Percentiles rank a stretch among this genome's conserved stretches.
Evolutionary conservation across 208 protist species (phyloP).

Genomic region (Trypanosoma brucei): DNA sequence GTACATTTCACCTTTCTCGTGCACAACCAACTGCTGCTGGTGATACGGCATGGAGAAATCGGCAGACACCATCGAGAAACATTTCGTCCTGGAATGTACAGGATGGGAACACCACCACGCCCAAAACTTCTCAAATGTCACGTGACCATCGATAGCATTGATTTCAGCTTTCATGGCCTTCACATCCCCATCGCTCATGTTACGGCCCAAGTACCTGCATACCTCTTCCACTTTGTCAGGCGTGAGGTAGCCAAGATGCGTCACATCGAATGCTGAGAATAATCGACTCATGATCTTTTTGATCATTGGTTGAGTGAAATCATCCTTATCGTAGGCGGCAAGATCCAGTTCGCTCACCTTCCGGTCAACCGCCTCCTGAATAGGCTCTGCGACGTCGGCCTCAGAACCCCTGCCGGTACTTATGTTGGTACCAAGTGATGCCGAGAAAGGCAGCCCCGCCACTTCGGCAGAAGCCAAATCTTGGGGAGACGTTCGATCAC

Average conservation of each 20-base stretch:
- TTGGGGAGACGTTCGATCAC: background rate
- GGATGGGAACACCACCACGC: conserved; percentile 71
- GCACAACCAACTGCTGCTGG: conserved; percentile 85
- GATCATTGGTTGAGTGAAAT: conserved; percentile 58
- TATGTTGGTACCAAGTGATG: conserved; percentile 27
- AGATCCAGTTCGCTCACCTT: conserved; percentile 72
- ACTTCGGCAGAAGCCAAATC: conserved; percentile 18
- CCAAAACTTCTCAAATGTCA: conserved; percentile 89
- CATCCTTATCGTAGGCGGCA: conserved; percentile 79
- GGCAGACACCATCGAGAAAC: conserved; percentile 80
- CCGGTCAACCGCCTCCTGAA: conserved; percentile 11
- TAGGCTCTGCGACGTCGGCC: background rate
- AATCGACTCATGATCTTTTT: conserved; percentile 84
- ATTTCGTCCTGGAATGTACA: conserved; percentile 37
- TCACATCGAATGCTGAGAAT: conserved; percentile 87
- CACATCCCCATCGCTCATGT: conserved; percentile 33
- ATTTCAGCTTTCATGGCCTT: conserved; percentile 62
- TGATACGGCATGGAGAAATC: conserved; percentile 87
- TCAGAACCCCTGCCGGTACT: conserved; percentile 37
- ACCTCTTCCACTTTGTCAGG: conserved; percentile 61
- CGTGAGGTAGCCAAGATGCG: conserved; percentile 67
- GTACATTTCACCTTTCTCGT: conserved; percentile 80
- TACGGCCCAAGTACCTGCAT: conserved; percentile 73
- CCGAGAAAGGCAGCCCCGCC: conserved; percentile 28
- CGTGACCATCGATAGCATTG: conserved; percentile 27